Evolutionary conservation across 768 basidiomycete genomes (phyloP).

Genomic region (Postia placenta): DNA sequence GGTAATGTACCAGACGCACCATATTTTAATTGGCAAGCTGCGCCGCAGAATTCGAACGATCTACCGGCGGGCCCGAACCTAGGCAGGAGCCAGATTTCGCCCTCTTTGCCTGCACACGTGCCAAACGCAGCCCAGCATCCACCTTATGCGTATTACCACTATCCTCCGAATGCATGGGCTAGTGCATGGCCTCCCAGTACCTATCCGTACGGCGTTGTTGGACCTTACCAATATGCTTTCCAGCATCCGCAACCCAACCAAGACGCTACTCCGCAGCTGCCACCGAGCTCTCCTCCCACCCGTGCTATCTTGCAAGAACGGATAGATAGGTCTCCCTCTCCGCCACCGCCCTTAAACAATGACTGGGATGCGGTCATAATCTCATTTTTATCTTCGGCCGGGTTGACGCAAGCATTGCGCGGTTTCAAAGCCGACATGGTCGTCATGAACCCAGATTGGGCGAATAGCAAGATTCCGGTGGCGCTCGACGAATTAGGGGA

Average conservation of each 20-base stretch:
- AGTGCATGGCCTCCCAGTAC: slow-evolving; percentile 7
- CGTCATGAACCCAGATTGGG: slow-evolving; percentile 63
- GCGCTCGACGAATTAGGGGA: slow-evolving; percentile 49
- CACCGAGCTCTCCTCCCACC: background rate
- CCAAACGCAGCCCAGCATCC: background rate
- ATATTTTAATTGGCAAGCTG: too few relatives aligned
- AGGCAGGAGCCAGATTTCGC: too few relatives aligned
- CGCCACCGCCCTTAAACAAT: slow-evolving; percentile 38
- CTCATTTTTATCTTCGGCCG: slow-evolving; percentile 47
- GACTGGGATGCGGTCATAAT: slow-evolving; percentile 59
- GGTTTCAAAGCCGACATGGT: slow-evolving; percentile 71
- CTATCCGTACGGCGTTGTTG: background rate
- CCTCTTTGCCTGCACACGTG: slow-evolving; percentile 1
- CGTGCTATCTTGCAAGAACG: too few relatives aligned
- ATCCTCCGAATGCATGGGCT: slow-evolving; percentile 17
- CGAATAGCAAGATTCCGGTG: slow-evolving; percentile 46
- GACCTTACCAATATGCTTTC: slow-evolving; percentile 12
- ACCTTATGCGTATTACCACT: slow-evolving; percentile 18
- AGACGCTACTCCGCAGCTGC: background rate
- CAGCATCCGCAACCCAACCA: slow-evolving; percentile 10
- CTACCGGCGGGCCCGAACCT: too few relatives aligned
- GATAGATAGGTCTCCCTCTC: slow-evolving; percentile 3
- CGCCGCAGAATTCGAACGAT: too few relatives aligned
- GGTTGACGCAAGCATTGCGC: slow-evolving; percentile 49
- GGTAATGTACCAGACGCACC: too few relatives aligned